Conservation (phyloP, 495 filamentous ascomycete genomes). For the Penicillium manginii region DNA sequence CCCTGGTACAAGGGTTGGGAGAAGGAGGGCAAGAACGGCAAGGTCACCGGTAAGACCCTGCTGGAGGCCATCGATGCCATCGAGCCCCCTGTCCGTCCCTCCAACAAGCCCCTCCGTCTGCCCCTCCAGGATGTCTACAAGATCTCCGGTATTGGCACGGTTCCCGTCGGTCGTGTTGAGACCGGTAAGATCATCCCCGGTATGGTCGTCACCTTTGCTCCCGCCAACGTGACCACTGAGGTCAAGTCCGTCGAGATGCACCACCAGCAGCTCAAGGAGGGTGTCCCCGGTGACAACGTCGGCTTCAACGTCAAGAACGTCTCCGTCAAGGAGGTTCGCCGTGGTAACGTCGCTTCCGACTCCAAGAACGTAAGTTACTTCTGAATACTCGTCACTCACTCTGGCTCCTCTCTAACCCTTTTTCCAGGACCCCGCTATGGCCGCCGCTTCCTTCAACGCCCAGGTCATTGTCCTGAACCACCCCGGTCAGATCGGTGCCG, state of each 20-base stretch:
- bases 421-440: constrained; percentile 75
- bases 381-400: too few relatives aligned
- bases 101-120: constrained; percentile 96
- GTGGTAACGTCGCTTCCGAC: constrained; percentile 99
- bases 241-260: constrained; percentile 99
- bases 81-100: constrained; percentile 81
- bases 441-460: constrained; percentile 91
- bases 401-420: too few relatives aligned
- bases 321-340: constrained; percentile 99
- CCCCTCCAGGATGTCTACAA: constrained; percentile 99
- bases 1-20: constrained; percentile 99
- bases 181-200: constrained; percentile 97
- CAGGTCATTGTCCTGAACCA: constrained; percentile 99
- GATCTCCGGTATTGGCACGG: constrained; percentile 99
- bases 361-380: constrained; percentile 73
- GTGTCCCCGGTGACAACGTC: constrained; percentile 98
- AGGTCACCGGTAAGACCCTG: constrained; percentile 93
- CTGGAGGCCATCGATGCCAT: constrained; percentile 98
- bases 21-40: constrained; percentile 95
- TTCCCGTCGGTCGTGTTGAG: constrained; percentile 99
- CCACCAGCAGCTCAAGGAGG: constrained; percentile 98
- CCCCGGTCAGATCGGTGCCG: constrained; percentile 98
- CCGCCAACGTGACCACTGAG: constrained; percentile 99
- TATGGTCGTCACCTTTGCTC: constrained; percentile 89
- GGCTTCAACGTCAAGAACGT: constrained; percentile 99